Conservation (phyloP, 2,329 filamentous ascomycete genomes). For the Epichloe amarillans region DNA sequence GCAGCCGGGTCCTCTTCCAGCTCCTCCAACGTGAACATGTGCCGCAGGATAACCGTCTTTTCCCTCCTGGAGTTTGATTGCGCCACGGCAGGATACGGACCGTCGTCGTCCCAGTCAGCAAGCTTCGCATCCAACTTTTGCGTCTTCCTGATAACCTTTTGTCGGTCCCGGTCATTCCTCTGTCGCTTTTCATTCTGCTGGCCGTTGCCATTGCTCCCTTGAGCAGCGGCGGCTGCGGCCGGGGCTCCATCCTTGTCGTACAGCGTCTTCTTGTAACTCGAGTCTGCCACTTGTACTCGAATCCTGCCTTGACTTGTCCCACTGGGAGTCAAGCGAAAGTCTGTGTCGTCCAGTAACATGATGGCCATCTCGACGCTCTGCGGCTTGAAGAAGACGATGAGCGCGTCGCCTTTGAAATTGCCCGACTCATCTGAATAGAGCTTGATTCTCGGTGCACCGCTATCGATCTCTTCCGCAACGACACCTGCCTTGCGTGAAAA, state of each 20-base stretch:
- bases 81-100: conserved; percentile 35
- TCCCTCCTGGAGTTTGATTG: conserved; percentile 47
- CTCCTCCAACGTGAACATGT: conserved; percentile 85
- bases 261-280: conserved; percentile 80
- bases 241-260: conserved; percentile 35
- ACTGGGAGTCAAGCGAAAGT: conserved; percentile 53
- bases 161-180: conserved; percentile 55
- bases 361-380: conserved; percentile 84
- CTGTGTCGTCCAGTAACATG: conserved; percentile 65
- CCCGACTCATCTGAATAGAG: conserved; percentile 75
- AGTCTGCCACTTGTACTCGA: conserved; percentile 71
- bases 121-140: conserved; percentile 86
- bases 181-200: conserved; percentile 27
- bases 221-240: neutral
- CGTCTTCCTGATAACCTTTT: conserved; percentile 82
- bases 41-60: conserved; percentile 74
- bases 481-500: conserved; percentile 81
- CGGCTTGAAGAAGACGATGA: conserved; percentile 89
- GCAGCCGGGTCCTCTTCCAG: conserved; percentile 73
- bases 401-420: conserved; percentile 82
- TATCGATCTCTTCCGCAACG: conserved; percentile 89
- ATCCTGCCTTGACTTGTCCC: conserved; percentile 51
- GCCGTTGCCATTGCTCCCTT: conserved; percentile 11
- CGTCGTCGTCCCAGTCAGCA: conserved; percentile 91
- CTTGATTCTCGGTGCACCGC: conserved; percentile 77